Evolutionary conservation across 192 early-diverging fungal genomes (phyloP).

Genomic region (Backusella sp.): DNA sequence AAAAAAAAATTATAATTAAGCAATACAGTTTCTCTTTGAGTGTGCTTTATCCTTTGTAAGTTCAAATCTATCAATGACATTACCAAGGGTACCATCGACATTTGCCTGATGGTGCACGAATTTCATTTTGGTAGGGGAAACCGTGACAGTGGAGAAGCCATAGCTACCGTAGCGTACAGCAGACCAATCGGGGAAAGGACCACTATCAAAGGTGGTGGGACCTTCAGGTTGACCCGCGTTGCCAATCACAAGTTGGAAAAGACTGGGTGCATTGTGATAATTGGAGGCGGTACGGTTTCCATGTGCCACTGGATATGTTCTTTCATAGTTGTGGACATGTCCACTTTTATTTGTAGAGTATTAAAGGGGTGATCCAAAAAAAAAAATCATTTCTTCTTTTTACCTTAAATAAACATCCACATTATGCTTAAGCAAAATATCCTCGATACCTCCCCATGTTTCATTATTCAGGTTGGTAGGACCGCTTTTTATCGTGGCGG

Average conservation of each 20-base stretch:
- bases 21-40: neutral
- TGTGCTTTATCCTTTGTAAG: constrained; percentile 23
- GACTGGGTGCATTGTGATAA: constrained; percentile 30
- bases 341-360: constrained; percentile 11
- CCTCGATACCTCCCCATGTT: constrained; percentile 12
- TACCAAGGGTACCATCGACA: constrained; percentile 23
- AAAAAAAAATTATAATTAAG: neutral
- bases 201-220: constrained; percentile 10
- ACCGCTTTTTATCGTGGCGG: constrained; percentile 15
- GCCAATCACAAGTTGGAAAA: constrained; percentile 30
- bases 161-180: constrained; percentile 24
- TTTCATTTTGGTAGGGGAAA: constrained; percentile 9
- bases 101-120: constrained; percentile 19
- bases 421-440: constrained; percentile 19
- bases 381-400: neutral
- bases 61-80: constrained; percentile 20
- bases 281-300: constrained; percentile 2
- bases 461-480: neutral
- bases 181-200: constrained; percentile 22
- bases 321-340: constrained; percentile 35
- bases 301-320: constrained; percentile 32
- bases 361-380: neutral
- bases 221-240: constrained; percentile 27
- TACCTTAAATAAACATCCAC: constrained; percentile 26
- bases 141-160: constrained; percentile 25